A percentile compares a stretch with the other conserved stretches of the same genome.
Evolutionary conservation across 1,139 yeast genomes (phyloP).

Genomic region (Candida sanyaensis): DNA sequence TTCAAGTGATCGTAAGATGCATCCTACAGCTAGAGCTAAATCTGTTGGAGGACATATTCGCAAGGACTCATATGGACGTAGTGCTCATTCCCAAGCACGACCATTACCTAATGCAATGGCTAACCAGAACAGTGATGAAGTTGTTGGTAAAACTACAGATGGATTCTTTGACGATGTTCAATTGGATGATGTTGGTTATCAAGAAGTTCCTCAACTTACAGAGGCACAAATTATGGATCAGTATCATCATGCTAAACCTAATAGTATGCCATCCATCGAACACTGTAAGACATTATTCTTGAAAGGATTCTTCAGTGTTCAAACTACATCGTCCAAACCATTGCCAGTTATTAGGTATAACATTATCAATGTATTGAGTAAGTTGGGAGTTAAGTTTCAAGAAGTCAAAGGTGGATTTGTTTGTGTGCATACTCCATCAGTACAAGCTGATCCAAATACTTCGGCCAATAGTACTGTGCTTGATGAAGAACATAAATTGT

Average conservation of each 20-base stretch:
- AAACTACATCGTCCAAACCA: conserved; percentile 92
- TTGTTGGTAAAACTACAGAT: conserved; percentile 30
- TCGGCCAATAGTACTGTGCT: conserved; percentile 10
- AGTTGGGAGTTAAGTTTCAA: conserved; percentile 76
- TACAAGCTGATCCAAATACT: conserved; percentile 21
- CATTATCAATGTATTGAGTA: conserved; percentile 74
- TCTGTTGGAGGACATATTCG: conserved; percentile 79
- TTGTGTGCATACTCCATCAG: conserved; percentile 70
- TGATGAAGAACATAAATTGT: conserved; percentile 38
- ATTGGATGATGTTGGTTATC: conserved; percentile 44
- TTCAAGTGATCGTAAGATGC: conserved; percentile 33
- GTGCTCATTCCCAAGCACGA: conserved; percentile 33
- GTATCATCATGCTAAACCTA: conserved; percentile 70
- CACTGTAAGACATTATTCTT: conserved; percentile 88
- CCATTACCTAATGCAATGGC: conserved; percentile 53
- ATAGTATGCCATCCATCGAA: conserved; percentile 91
- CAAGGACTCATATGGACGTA: conserved; percentile 51
- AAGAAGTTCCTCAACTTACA: conserved; percentile 44
- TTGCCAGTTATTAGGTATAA: conserved; percentile 86
- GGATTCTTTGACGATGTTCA: conserved; percentile 70
- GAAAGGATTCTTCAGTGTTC: conserved; percentile 94
- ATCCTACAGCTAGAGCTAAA: conserved; percentile 88
- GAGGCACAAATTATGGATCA: conserved; percentile 69
- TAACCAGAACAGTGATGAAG: conserved; percentile 46
- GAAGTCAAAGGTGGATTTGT: conserved; percentile 95